These are phyloP conservation scores for Claviceps purpurea DNA, from an alignment of 2,329 filamentous ascomycete species.

Conservation along the genomic window DNA sequence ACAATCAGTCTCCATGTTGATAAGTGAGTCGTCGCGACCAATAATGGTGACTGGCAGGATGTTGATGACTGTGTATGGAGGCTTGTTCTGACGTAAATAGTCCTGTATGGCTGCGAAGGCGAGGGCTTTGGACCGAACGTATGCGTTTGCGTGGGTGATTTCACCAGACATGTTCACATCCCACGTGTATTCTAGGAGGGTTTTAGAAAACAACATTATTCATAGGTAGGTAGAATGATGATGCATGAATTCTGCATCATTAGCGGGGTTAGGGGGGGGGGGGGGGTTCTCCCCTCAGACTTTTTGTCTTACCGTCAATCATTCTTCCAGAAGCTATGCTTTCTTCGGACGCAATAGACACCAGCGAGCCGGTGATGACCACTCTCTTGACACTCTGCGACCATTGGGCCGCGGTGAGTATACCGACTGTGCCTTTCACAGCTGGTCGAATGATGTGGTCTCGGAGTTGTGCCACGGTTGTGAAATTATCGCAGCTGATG, in stretches of 20 bases:
- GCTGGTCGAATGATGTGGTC: constrained; percentile 16
- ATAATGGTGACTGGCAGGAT: constrained; percentile 23
- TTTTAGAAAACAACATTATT: background rate
- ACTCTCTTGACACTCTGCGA: constrained; percentile 22
- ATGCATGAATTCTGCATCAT: no score
- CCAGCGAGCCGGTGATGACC: constrained; percentile 28
- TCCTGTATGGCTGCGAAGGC: constrained; percentile 20
- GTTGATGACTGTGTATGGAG: constrained; percentile 22
- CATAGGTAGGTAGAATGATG: no score
- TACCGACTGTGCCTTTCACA: constrained; percentile 21
- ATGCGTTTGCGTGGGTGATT: constrained; percentile 20
- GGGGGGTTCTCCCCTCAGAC: fast-evolving
- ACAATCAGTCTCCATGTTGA: constrained; percentile 12
- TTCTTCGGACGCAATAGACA: constrained; percentile 8
- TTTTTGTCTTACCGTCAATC: background rate
- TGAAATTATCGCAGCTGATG: background rate
- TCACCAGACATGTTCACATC: constrained; percentile 10
- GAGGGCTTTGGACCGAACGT: constrained; percentile 22
- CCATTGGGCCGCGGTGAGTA: constrained; percentile 24
- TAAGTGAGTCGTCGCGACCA: constrained; percentile 22
- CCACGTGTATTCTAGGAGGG: background rate
- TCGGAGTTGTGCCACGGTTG: background rate
- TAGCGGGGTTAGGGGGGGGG: background rate
- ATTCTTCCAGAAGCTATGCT: background rate
- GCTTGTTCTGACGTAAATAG: constrained; percentile 19